Evolutionary conservation across 1,139 yeast genomes (phyloP).

Genomic region (Saccharomycopsis crataegensis): DNA sequence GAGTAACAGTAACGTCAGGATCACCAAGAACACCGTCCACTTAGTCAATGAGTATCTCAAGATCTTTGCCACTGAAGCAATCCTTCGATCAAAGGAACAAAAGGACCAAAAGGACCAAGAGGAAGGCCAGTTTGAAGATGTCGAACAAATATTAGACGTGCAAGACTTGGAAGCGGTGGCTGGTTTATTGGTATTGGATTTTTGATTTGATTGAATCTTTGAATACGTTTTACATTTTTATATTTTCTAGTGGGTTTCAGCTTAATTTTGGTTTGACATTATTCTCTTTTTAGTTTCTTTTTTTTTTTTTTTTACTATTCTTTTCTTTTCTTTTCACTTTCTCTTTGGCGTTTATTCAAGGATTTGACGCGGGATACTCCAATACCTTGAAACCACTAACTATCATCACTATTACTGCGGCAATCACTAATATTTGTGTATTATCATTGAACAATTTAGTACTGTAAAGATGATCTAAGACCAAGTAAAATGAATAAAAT

Average conservation of each 20-base stretch:
- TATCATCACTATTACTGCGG: too few species aligned
- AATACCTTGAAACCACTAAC: too few species aligned
- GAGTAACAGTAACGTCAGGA: constrained; percentile 1
- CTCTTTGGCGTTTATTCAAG: neutral
- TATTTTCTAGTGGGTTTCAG: too few species aligned
- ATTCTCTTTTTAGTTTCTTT: neutral
- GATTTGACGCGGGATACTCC: neutral
- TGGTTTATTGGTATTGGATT: constrained; percentile 51
- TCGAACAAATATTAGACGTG: constrained; percentile 39
- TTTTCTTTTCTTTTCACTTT: neutral
- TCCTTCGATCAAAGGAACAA: constrained; percentile 39
- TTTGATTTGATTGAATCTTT: constrained; percentile 27
- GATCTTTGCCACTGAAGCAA: constrained; percentile 57
- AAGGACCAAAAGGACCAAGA: constrained; percentile 34
- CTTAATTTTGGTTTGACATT: too few species aligned
- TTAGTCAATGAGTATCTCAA: constrained; percentile 40
- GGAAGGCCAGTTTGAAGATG: constrained; percentile 10
- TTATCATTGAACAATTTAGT: too few species aligned
- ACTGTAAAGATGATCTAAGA: too few species aligned
- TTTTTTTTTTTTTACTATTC: neutral
- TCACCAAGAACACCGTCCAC: constrained; percentile 17
- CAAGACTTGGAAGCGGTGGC: constrained; percentile 47
- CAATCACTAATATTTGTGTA: too few species aligned
- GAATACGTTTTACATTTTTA: too few species aligned
- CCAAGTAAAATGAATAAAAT: too few species aligned